Base-by-base conservation (phyloP, 164 flowering plant genomes). In the Chimonanthus salicifolius region DNA sequence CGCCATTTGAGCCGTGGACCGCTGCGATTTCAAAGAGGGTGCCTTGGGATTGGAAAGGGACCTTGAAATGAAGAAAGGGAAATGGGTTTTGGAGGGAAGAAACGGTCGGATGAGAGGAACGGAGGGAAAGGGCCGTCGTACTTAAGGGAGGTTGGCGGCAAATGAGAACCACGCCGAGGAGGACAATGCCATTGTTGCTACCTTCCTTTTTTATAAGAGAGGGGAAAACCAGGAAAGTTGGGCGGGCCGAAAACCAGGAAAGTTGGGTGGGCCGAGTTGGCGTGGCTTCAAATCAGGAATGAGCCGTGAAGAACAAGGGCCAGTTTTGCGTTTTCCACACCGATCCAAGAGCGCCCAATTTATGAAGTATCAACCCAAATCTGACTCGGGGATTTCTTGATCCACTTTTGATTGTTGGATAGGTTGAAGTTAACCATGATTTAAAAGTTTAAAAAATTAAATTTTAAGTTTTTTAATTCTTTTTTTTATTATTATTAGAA, bases 1-100 rank as follows among this genome's bases (percentile, higher is more conserved):
- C 72, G 49, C 67, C 71, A 6, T 46, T 47, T 49, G 66, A 62
- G 76, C 78, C 75, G 73, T 74, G 7, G 68, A 9, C 16, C 78
- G 70, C 63, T 49, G 78, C 9, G 64, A 13, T 70, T 69, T 63
- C 20, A 20, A 70, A 46, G 54, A 54, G 15, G 73, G 46, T 47
- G 62, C 70, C n/a, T 10, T 33, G 72, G 60, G 50, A 13, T 68
- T 66, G 54, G 4, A 4, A 21, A 46, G 16, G n/a, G 44, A 10
- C 58, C 33, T 58, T 10, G 46, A 15, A 44, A 11, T 66, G 9
- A 45, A 44, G 66, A 63, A 63, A 44, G 47, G 4, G 11, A 44
- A 1, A 4, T 10, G 63, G 62, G 45, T 54, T 43, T 43, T 58
- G 49, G 72, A 64, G 48, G 72, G 64, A 54, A 70, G 21, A 64